Percentiles rank a stretch among this genome's conserved stretches.
Evolutionary conservation across 2,329 filamentous ascomycete species (phyloP).

Genomic region (Nemania diffusa): DNA sequence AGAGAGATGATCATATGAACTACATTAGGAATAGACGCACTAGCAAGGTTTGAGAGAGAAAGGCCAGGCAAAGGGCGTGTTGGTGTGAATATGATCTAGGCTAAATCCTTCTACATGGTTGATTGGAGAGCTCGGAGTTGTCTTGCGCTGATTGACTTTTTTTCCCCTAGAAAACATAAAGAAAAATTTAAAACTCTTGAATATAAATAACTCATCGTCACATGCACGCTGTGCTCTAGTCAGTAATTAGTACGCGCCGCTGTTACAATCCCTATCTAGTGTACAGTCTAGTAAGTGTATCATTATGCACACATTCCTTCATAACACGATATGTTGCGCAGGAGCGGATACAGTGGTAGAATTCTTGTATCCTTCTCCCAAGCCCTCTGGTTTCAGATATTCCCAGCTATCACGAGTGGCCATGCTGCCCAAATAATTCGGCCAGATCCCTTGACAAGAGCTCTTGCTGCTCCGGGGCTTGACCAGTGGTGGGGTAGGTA

Average conservation of each 20-base stretch:
- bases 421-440: neutral
- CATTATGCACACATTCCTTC: neutral
- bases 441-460: neutral
- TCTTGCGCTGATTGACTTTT: conserved; percentile 16
- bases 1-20: conserved; percentile 37
- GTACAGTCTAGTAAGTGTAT: conserved; percentile 8
- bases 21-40: conserved; percentile 22
- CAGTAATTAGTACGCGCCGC: neutral
- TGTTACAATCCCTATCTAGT: neutral
- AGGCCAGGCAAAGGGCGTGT: neutral
- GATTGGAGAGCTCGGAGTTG: conserved; percentile 2
- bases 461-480: neutral
- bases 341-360: too few relatives aligned
- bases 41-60: neutral
- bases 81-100: conserved; percentile 23
- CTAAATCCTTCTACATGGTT: conserved; percentile 14
- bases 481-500: neutral
- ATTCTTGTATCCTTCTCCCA: too few relatives aligned
- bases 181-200: neutral
- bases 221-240: neutral
- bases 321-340: neutral
- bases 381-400: too few relatives aligned
- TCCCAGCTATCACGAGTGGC: neutral
- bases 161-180: conserved; percentile 26
- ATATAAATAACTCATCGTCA: neutral